phyloP scores from a whole-genome alignment of 768 basidiomycete genomes.

The Xerocomus brunneocitrinus region DNA sequence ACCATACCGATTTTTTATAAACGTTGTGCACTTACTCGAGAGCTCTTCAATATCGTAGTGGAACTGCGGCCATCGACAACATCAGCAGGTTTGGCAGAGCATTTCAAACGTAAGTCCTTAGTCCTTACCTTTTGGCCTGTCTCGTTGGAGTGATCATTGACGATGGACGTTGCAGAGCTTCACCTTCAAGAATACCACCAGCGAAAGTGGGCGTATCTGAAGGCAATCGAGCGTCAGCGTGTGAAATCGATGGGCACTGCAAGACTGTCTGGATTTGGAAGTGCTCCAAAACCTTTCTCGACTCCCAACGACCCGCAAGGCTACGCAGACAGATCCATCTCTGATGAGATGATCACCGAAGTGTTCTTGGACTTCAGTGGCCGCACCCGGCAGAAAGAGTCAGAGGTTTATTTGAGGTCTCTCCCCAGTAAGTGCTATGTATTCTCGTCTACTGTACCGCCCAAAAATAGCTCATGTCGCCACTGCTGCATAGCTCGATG shows the following conservation, averaged over 20 bases:
- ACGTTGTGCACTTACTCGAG: not conserved
- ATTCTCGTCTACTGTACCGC: not conserved
- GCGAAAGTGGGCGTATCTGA: not conserved
- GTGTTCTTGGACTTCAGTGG: not conserved
- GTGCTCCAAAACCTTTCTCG: not conserved
- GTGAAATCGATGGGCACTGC: not conserved
- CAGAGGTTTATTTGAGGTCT: not conserved
- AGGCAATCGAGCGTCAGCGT: not conserved
- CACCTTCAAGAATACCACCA: slow-evolving; percentile 1
- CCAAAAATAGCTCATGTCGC: too few species aligned
- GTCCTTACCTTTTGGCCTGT: not conserved
- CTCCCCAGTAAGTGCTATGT: not conserved
- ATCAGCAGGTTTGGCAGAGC: not conserved
- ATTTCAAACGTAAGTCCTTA: not conserved
- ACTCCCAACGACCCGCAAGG: not conserved
- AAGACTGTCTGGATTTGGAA: not conserved
- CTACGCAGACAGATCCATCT: not conserved
- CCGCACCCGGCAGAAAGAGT: not conserved
- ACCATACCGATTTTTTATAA: not conserved
- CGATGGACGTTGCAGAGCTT: not conserved
- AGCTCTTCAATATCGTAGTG: not conserved
- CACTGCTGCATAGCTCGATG: not conserved
- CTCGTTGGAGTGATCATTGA: not conserved
- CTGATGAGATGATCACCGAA: not conserved
- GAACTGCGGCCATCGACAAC: not conserved